These are phyloP conservation scores for Arachnopeziza araneosa DNA, from an alignment of 2,329 filamentous ascomycete species.

Conservation along the genomic window DNA sequence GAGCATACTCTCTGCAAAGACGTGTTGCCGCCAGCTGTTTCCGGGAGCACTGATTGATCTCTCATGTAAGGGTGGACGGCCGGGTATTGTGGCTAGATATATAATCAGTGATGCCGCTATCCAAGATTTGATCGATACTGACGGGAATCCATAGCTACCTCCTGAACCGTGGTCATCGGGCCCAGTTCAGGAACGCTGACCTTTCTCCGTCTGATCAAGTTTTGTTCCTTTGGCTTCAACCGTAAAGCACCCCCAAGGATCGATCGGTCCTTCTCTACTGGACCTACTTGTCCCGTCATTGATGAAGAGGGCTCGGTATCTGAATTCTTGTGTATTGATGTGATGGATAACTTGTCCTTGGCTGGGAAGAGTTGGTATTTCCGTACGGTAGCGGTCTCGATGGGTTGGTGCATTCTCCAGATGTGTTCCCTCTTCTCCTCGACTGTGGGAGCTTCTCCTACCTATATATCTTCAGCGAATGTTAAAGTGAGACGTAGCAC, in stretches of 20 bases:
- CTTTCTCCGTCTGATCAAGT: constrained; percentile 53
- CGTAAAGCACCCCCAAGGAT: constrained; percentile 38
- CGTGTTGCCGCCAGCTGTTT: constrained; percentile 41
- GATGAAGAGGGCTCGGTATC: constrained; percentile 38
- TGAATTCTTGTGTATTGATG: constrained; percentile 39
- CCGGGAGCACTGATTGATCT: constrained; percentile 58
- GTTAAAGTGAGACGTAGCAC: not conserved
- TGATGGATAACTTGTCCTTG: constrained; percentile 35
- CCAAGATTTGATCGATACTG: constrained; percentile 30
- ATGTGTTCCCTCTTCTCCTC: constrained; percentile 42
- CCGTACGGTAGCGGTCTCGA: constrained; percentile 32
- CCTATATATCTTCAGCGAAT: constrained; percentile 15
- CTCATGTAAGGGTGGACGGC: constrained; percentile 58
- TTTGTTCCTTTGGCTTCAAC: constrained; percentile 52
- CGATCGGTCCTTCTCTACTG: constrained; percentile 33
- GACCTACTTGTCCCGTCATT: constrained; percentile 32
- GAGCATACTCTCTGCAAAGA: constrained; percentile 33
- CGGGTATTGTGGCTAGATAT: constrained; percentile 57
- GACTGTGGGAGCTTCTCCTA: constrained; percentile 8
- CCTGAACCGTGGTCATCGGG: constrained; percentile 64
- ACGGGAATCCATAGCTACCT: constrained; percentile 66
- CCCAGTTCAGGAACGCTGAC: constrained; percentile 59
- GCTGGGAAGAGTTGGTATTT: constrained; percentile 57
- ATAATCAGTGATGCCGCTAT: not conserved
- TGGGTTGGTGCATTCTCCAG: constrained; percentile 55